Base-by-base conservation (phyloP, 2,329 filamentous ascomycete genomes). In the Aspergillus nomiae region DNA sequence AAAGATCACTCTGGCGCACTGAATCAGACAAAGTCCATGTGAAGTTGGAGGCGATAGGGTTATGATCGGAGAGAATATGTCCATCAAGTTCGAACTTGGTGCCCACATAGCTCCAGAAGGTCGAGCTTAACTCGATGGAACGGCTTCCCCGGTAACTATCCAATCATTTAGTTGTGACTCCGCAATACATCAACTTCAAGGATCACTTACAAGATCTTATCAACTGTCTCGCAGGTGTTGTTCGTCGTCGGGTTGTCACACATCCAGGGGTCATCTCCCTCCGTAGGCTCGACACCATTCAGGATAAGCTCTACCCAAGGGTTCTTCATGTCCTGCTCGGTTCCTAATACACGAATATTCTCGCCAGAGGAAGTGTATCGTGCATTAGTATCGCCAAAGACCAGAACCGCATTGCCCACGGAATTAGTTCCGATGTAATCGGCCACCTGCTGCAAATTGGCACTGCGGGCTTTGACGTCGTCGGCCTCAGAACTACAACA, bases 381-480 rank as follows among this genome's bases (percentile, higher is more conserved):
- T 62, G 84, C 84, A 77, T 90, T 91, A 26, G 85, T 87, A 74
- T 91, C 88, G 56, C 89, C 89, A 62, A 84, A 86, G 12, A 90
- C 80, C 34, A 91, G 72, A 0, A 90, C 87, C 1, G 88, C 82
- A 65, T 89, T 89, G 26, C 86, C 87, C 1, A 64, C 70, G 4
- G 86, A 89, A 77, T 84, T 82, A 8, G 77, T 74, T 50, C 83
- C 78, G 70, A 90, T 87, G 72, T 87, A 84, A 59, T 81, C 78
- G 2, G 85, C 80, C 0, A 90, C 81, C 75, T 90, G 87, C 60
- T 84, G 77, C 32, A 90, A 72, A 67, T 89, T 89, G 71, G 82
- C 76, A 28, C 81, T 82, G n/a, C 89, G 84, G 3, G 88, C 88
- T 2, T 69, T 69, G 46, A 83, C 72, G 68, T 91, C 88, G 1